Base-by-base conservation (phyloP, 129 eudicot genomes). In the Dittrichia graveolens region DNA sequence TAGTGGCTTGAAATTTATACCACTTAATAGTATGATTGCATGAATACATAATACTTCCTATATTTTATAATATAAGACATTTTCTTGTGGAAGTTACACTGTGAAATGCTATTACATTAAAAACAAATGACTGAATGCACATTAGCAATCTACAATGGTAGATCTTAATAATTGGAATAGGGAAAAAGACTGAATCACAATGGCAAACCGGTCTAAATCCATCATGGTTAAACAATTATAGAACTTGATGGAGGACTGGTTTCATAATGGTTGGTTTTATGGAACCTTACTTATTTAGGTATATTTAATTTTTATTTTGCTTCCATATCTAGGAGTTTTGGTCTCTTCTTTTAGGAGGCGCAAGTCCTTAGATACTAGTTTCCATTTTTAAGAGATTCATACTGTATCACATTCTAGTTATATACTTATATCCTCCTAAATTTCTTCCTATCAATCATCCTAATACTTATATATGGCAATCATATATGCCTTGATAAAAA, bases 51-150 rank as follows among this genome's bases (percentile, higher is more conserved):
- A 61, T 13, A 14, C 34, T 40, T 39, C 12, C 24, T 14, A n/a
- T 7, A n/a, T 39, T 61, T 11, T 6, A 61, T 61, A 39, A 2
- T 34, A 38, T 39, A 7, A n/a, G 48, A 11, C 38, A 34, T 8
- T 2, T 8, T 18, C 61, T 2, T 55, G 8, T 3, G 12, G 16
- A 55, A 55, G 37, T 55, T 55, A 55, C 38, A 8, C 5, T 1
- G 67, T 1, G 5, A 61, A 14, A 12, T 14, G 31, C 31, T 61
- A 3, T 14, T 61, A 41, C 39, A 7, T 39, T 6, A 37, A 40
- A 48, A 62, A 42, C 24, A 62, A 3, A 62, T 42, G 24, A 62
- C 34, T 62, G n/a, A n/a, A n/a, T n/a, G n/a, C n/a, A n/a, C n/a
- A n/a, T n/a, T n/a, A n/a, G n/a, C n/a, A n/a, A n/a, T n/a, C n/a